Conservation (phyloP, 2,329 filamentous ascomycete genomes). For the Mycogone perniciosa region DNA sequence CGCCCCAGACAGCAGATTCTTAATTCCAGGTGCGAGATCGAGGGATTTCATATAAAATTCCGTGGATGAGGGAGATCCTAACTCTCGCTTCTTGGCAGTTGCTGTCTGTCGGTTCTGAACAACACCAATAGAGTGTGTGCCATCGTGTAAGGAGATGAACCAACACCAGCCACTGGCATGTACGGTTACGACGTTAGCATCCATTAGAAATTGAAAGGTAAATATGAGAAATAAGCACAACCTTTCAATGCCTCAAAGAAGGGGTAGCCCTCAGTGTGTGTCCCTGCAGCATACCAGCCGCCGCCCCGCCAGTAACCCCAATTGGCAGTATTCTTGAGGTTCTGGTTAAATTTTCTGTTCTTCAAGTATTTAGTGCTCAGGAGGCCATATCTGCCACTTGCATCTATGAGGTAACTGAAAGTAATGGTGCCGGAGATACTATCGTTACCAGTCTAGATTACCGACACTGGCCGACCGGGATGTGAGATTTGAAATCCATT, state of each 20-base stretch:
- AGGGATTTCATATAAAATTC: constrained; percentile 30
- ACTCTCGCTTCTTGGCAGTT: constrained; percentile 25
- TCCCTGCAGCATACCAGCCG: constrained; percentile 28
- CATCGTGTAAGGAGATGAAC: constrained; percentile 44
- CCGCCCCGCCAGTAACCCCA: constrained; percentile 43
- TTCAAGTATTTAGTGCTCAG: constrained; percentile 43
- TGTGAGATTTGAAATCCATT: constrained; percentile 1
- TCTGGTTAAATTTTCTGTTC: constrained; percentile 40
- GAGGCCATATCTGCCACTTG: constrained; percentile 39
- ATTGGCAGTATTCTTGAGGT: constrained; percentile 42
- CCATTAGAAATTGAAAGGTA: background rate
- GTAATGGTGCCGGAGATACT: constrained; percentile 32
- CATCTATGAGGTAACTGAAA: constrained; percentile 45
- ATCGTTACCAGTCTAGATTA: constrained; percentile 29
- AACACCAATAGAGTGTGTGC: constrained; percentile 37
- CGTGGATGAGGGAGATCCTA: constrained; percentile 9
- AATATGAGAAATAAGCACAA: constrained; percentile 9
- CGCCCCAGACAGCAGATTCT: constrained; percentile 23
- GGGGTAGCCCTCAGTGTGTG: constrained; percentile 29
- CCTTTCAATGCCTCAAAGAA: constrained; percentile 39
- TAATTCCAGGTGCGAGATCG: constrained; percentile 25
- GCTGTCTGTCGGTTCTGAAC: constrained; percentile 35
- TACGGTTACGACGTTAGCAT: constrained; percentile 2
- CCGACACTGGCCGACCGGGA: constrained; percentile 29
- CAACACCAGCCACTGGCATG: constrained; percentile 45